These are phyloP conservation scores for Pythium scleroteichum DNA, from an alignment of 352 stramenopile genomes.

Conservation along the genomic window DNA sequence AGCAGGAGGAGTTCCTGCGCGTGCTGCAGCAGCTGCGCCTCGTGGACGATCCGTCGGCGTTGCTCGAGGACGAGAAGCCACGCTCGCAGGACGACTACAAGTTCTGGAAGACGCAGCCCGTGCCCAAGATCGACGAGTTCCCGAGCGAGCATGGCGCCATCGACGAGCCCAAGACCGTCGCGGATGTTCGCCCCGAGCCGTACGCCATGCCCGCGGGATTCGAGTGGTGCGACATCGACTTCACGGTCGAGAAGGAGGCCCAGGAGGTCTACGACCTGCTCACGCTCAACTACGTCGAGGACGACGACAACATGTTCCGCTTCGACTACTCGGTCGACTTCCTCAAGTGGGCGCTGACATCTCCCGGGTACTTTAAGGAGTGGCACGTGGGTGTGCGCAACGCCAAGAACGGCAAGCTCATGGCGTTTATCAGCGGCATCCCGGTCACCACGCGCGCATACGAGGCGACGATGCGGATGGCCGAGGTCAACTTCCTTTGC, in stretches of 20 bases:
- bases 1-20: slow-evolving; percentile 67
- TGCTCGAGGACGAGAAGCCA: slow-evolving; percentile 11
- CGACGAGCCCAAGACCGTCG: slow-evolving; percentile 87
- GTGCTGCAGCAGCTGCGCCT: slow-evolving; percentile 65
- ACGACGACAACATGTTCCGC: slow-evolving; percentile 97
- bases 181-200: slow-evolving; percentile 90
- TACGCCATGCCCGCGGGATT: slow-evolving; percentile 97
- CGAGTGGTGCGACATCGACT: slow-evolving; percentile 90
- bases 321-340: slow-evolving; percentile 90
- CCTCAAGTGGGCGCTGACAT: slow-evolving; percentile 90
- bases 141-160: slow-evolving; percentile 88
- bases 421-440: slow-evolving; percentile 97
- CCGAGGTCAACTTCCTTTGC: slow-evolving; percentile 99
- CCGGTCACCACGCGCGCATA: slow-evolving; percentile 82
- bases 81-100: slow-evolving; percentile 56
- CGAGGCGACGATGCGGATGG: slow-evolving; percentile 49
- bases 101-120: slow-evolving; percentile 91
- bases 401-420: slow-evolving; percentile 89
- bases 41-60: slow-evolving; percentile 29
- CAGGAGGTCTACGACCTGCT: slow-evolving; percentile 97
- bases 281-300: slow-evolving; percentile 98
- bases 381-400: slow-evolving; percentile 96
- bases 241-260: slow-evolving; percentile 71
- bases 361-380: slow-evolving; percentile 90
- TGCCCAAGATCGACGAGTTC: slow-evolving; percentile 66